Evolutionary conservation across 75 land plant species (phyloP).

Genomic region (Pinus albicaulis): DNA sequence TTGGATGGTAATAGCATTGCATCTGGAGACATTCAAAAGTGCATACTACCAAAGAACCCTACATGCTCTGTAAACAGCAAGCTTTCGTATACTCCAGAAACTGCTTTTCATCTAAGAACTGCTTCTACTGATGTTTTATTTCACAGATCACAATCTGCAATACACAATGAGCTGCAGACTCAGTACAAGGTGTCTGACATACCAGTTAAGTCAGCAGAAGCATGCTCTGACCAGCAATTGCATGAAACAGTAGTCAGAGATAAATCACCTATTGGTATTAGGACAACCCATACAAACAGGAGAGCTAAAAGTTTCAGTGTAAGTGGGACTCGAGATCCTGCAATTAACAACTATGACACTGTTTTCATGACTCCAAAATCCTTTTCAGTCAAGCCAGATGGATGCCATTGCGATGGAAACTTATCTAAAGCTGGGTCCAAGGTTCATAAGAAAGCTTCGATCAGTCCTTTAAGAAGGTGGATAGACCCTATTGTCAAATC

Average conservation of each 20-base stretch:
- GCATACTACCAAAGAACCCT: not conserved
- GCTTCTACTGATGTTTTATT: slow-evolving; percentile 2
- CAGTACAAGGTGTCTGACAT: not conserved
- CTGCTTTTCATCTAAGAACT: slow-evolving; percentile 3
- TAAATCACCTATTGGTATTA: slow-evolving; percentile 23
- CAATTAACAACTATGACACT: slow-evolving; percentile 12
- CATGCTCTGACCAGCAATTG: not conserved
- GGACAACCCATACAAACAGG: slow-evolving; percentile 16
- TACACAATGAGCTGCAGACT: not conserved
- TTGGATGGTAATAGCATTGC: not conserved
- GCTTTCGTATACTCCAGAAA: not conserved
- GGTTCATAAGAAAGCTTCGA: slow-evolving; percentile 24
- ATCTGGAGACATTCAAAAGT: not conserved
- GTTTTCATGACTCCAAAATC: slow-evolving; percentile 18
- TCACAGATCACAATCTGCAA: slow-evolving; percentile 3
- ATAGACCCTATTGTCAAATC: slow-evolving; percentile 54
- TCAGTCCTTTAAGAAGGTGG: slow-evolving; percentile 65
- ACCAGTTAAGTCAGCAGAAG: not conserved
- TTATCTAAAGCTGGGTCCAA: slow-evolving; percentile 9
- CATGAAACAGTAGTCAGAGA: slow-evolving; percentile 1
- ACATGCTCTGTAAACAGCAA: not conserved
- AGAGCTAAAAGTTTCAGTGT: slow-evolving; percentile 43
- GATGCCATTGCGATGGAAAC: not conserved
- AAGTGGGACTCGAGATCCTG: slow-evolving; percentile 18
- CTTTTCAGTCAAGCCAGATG: slow-evolving; percentile 18